A percentile compares a stretch with the other conserved stretches of the same genome.
These are phyloP conservation scores for Coelastrella sp. DNA, from an alignment of 139 green algal species.

Conservation along the genomic window DNA sequence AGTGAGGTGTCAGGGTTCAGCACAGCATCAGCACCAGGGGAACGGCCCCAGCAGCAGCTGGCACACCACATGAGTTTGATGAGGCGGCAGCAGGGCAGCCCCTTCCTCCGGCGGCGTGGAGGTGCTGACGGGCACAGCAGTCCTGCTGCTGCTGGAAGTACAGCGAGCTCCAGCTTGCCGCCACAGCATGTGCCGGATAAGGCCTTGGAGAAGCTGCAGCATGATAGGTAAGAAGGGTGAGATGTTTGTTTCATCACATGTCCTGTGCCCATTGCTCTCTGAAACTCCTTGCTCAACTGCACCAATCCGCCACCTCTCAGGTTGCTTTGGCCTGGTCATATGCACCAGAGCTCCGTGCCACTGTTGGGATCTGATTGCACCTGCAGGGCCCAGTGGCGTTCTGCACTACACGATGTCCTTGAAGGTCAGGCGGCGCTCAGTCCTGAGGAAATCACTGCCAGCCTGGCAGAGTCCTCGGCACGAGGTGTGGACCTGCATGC, in stretches of 20 bases:
- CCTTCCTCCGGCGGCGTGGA: neutral
- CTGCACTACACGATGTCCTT: conserved; percentile 26
- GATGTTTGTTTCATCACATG: neutral
- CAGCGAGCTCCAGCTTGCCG: neutral
- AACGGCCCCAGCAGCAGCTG: neutral
- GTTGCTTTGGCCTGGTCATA: no score
- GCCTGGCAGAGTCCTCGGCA: conserved; percentile 1
- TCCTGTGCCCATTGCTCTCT: no score
- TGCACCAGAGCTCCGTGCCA: neutral
- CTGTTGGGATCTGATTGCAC: neutral
- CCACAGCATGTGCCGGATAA: neutral
- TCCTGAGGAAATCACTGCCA: neutral
- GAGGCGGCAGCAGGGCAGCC: conserved; percentile 27
- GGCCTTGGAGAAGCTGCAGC: conserved; percentile 33
- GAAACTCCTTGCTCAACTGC: no score
- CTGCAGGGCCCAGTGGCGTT: conserved; percentile 33
- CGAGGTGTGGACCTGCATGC: conserved; percentile 15
- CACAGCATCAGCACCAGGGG: neutral
- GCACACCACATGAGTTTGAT: neutral
- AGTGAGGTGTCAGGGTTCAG: neutral
- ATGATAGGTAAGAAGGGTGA: conserved; percentile 21
- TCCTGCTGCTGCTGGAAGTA: conserved; percentile 5
- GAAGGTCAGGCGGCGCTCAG: conserved; percentile 23
- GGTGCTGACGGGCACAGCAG: neutral
- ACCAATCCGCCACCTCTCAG: no score